Conservation (phyloP, 495 filamentous ascomycete species). For the Penicillium psychrofluorescens region DNA sequence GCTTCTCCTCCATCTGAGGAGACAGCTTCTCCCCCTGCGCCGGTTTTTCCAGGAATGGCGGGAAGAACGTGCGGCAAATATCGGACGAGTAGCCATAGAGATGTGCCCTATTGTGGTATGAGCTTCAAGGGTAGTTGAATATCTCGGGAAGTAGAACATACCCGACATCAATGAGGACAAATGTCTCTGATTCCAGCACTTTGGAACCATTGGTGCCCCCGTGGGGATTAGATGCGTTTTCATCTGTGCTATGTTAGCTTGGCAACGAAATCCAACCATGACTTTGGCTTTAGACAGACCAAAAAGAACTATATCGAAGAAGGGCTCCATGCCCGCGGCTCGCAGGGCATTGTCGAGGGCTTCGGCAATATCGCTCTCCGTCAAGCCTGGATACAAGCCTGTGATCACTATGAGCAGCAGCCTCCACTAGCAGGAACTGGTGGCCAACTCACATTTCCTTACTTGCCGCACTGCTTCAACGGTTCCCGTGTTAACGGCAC, state of each 20-base stretch:
- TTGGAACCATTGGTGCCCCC: constrained; percentile 45
- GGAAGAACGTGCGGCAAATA: constrained; percentile 50
- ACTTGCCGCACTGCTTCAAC: constrained; percentile 47
- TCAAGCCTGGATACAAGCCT: constrained; percentile 41
- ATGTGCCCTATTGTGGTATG: constrained; percentile 32
- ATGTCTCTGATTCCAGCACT: constrained; percentile 38
- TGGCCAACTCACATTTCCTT: constrained; percentile 30
- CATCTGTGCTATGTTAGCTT: constrained; percentile 17
- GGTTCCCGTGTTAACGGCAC: constrained; percentile 51
- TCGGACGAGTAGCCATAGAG: constrained; percentile 51
- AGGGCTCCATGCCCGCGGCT: constrained; percentile 39
- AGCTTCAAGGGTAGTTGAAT: background rate
- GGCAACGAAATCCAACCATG: background rate
- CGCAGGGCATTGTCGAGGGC: constrained; percentile 42
- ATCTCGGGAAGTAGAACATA: constrained; percentile 6
- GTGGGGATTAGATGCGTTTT: constrained; percentile 46
- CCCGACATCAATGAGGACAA: constrained; percentile 52
- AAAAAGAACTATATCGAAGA: constrained; percentile 53
- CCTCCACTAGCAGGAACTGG: no score
- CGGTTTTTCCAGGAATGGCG: constrained; percentile 21
- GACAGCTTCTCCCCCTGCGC: background rate
- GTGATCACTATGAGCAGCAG: background rate
- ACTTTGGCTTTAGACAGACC: constrained; percentile 3
- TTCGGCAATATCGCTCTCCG: constrained; percentile 41
- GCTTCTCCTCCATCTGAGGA: constrained; percentile 30